Evolutionary conservation across 106 monocot genomes (phyloP), one percentile per base, ranked within the genome.

Genomic region (Xerophyta viscosa): DNA sequence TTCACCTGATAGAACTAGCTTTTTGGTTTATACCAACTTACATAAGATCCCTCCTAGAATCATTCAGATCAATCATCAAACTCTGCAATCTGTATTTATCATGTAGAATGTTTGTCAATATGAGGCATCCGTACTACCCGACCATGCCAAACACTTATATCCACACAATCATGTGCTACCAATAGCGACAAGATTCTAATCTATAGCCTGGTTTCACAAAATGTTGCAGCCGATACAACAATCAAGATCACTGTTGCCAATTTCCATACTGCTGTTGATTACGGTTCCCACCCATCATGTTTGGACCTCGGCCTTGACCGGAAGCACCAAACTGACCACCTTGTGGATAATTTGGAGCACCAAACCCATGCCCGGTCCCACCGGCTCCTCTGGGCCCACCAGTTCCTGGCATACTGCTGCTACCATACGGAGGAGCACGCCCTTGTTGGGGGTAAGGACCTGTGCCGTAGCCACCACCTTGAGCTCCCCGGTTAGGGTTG

Each of bases 401-500:
- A 0, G 60, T 14, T 3, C 71, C 76, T 7, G 72, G 70, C 78
- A 91, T 73, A 17, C 59, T 62, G 18, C 82, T 55, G 9, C 86
- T 78, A 13, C 70, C 66, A 61, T 87, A 92, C 24, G 88, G 75
- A 4, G 82, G 89, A 28, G 70, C 65, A 11, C 75, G 50, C 20
- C 74, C 62, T 58, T 69, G 80, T 14, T 42, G 71, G 1, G 75
- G 72, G 33, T 72, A 80, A 29, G 79, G 69, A 17, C 64, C 75
- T 20, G 56, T 51, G 27, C 56, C 48, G 37, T 75, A 75, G 20
- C 73, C 68, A 37, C 78, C 54, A 23, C 72, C 70, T 46, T 71
- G 75, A 27, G 71, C 72, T 21, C 83, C 80, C 13, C 82, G 77
- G 54, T 61, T 88, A 4, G 84, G 84, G 53, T 94, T 88, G 58